These are phyloP conservation scores for Athelia psychrophila DNA, from an alignment of 1,284 basidiomycete species.

Conservation along the genomic window DNA sequence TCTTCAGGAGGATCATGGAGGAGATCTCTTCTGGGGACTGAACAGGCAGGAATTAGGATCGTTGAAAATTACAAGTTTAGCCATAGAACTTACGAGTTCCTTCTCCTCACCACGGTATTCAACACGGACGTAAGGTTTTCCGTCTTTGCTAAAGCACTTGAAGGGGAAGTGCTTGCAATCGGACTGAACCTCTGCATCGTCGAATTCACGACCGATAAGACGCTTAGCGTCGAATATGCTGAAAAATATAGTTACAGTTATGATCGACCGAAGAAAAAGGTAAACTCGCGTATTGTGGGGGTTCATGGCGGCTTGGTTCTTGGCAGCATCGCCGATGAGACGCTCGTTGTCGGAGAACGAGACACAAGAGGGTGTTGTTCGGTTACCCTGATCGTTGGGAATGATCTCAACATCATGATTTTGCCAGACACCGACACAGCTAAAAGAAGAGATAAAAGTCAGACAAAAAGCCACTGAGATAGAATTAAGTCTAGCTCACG, in stretches of 20 bases:
- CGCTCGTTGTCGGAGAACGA: slow-evolving; percentile 71
- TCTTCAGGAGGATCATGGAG: slow-evolving; percentile 50
- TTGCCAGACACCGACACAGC: slow-evolving; percentile 69
- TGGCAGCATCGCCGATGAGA: slow-evolving; percentile 71
- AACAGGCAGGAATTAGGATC: slow-evolving; percentile 1
- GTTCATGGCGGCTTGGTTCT: slow-evolving; percentile 66
- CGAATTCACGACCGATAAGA: background rate
- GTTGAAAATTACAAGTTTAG: background rate
- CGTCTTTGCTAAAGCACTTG: background rate
- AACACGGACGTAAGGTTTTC: background rate
- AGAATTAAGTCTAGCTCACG: too few species aligned
- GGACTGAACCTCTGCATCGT: background rate
- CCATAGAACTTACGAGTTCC: slow-evolving; percentile 22
- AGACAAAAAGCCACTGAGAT: too few species aligned
- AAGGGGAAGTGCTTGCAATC: background rate
- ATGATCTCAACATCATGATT: slow-evolving; percentile 32
- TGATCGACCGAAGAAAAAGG: slow-evolving; percentile 28
- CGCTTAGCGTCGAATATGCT: background rate
- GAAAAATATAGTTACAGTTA: slow-evolving; percentile 48
- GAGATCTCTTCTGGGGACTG: slow-evolving; percentile 74
- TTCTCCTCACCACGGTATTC: background rate
- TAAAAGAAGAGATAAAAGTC: too few species aligned
- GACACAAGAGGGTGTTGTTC: slow-evolving; percentile 71
- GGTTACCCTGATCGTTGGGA: slow-evolving; percentile 77
- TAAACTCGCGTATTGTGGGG: slow-evolving; percentile 35